Evolutionary conservation across 2,329 filamentous ascomycete species (phyloP), one percentile per base, ranked within the genome.

Genomic region (Pyrenophora teres): DNA sequence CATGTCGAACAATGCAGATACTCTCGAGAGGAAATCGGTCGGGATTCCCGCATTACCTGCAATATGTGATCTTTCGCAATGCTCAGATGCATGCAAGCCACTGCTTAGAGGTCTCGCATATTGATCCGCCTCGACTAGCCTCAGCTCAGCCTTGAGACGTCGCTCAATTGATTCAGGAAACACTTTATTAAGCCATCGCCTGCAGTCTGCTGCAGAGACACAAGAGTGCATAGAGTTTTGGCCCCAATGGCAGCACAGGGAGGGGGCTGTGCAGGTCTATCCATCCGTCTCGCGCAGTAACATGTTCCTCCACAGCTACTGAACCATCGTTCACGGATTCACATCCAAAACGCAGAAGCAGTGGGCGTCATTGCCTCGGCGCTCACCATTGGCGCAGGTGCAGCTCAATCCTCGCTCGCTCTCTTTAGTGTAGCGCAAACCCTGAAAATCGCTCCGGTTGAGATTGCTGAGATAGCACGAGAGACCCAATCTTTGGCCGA

Each of bases 341-440:
- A 25, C 8, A 2, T 32, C 12, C 44, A 21, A 4, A 59, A 57
- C 54, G 53, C 52, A 23, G 56, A 59, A 38, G 31, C 33, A 4
- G 32, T 45, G 9, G 44, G 40, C 6, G 21, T 55, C 6, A 40
- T 55, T 15, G 51, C 47, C 6, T 56, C 59, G 1, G 52, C 52
- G 7, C 38, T 62, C 19, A 50, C 59, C 18, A 47, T 65, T 30
- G 63, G 45, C 3, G 46, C 33, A 12, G 52, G 51, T 18, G 63
- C 57, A 38, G 56, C 58, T 12, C 42, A 59, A 12, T 53, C 63
- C 12, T 63, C 60, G 4, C 46, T 57, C 7, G 51, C 55, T 13
- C 52, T 65, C 2, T 64, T 57, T 30, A 40, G 50, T 1, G 51
- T 64, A 12, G 54, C 53, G 6, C 42, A 59, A 16, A 56, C 59